Percentiles rank a stretch among this genome's conserved stretches.
Conservation (phyloP, 1,284 basidiomycete species). For the Boletus albobrunnescens region DNA sequence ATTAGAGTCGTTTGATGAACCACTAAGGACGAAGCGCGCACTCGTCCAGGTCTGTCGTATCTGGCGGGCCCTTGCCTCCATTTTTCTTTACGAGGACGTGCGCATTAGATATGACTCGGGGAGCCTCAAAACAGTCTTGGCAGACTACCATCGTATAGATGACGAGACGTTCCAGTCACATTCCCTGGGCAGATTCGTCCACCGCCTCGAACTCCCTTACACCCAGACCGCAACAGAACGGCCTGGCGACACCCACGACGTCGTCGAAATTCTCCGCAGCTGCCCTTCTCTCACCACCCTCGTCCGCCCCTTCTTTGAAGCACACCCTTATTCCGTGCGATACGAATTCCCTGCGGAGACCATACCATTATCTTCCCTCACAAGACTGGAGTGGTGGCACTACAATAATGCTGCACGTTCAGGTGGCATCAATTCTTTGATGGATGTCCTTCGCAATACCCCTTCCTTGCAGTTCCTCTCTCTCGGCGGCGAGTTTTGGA, state of each 20-base stretch:
- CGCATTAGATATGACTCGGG: conserved; percentile 35
- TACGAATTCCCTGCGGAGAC: conserved; percentile 52
- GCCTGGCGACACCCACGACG: conserved; percentile 24
- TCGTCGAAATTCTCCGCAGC: conserved; percentile 43
- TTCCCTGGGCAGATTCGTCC: conserved; percentile 40
- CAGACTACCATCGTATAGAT: conserved; percentile 19
- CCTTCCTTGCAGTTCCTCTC: conserved; percentile 57
- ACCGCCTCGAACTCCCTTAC: conserved; percentile 57
- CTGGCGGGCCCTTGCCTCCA: conserved; percentile 46
- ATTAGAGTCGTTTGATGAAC: conserved; percentile 21
- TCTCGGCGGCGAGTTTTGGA: conserved; percentile 47
- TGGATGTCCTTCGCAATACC: conserved; percentile 46
- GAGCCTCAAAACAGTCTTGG: conserved; percentile 33
- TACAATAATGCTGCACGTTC: conserved; percentile 54
- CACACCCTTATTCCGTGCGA: conserved; percentile 30
- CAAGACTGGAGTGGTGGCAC: conserved; percentile 67
- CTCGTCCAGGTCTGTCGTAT: conserved; percentile 53
- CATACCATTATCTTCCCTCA: conserved; percentile 48
- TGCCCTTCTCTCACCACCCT: conserved; percentile 55
- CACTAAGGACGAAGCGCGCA: conserved; percentile 34
- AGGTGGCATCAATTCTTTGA: conserved; percentile 63
- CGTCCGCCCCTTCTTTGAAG: conserved; percentile 42
- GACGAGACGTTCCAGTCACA: conserved; percentile 21
- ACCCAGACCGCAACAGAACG: conserved; percentile 44
- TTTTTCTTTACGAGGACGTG: conserved; percentile 53